These are phyloP conservation scores for Paulownia fortunei DNA, from an alignment of 257 asterid species.

Conservation along the genomic window DNA sequence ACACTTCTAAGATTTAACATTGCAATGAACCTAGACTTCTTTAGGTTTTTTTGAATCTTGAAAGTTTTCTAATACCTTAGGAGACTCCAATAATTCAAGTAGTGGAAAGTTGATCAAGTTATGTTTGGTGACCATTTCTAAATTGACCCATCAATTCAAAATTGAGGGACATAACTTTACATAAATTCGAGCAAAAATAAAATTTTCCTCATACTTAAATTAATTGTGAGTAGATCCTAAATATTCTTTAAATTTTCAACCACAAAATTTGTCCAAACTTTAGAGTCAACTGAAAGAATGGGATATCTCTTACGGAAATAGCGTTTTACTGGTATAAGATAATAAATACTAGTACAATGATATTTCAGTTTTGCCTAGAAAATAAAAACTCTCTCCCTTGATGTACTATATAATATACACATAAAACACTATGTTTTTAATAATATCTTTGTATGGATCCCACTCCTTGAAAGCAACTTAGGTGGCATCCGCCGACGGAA, in stretches of 20 bases:
- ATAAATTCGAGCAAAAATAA: too few species aligned
- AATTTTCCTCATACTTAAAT: background rate
- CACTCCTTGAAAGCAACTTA: background rate
- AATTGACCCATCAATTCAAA: background rate
- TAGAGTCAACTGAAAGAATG: background rate
- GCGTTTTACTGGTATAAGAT: background rate
- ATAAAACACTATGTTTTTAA: background rate
- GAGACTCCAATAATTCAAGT: too few species aligned
- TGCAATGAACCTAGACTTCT: background rate
- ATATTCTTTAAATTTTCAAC: background rate
- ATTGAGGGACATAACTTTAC: background rate
- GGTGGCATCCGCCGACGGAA: slow-evolving; percentile 32
- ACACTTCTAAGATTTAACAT: background rate
- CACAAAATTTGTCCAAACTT: background rate
- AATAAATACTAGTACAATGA: background rate
- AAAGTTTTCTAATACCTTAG: too few species aligned
- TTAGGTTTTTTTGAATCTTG: background rate
- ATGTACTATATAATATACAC: background rate
- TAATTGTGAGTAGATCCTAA: background rate
- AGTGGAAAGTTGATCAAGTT: background rate
- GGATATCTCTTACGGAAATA: background rate
- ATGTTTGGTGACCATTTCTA: background rate
- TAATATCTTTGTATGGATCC: background rate
- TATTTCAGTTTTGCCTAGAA: background rate
- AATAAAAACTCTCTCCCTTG: background rate